Percentiles rank a stretch among this genome's conserved stretches.
These are phyloP conservation scores for Pichia sp. DNA, from an alignment of 1,139 yeast genomes.

Conservation along the genomic window DNA sequence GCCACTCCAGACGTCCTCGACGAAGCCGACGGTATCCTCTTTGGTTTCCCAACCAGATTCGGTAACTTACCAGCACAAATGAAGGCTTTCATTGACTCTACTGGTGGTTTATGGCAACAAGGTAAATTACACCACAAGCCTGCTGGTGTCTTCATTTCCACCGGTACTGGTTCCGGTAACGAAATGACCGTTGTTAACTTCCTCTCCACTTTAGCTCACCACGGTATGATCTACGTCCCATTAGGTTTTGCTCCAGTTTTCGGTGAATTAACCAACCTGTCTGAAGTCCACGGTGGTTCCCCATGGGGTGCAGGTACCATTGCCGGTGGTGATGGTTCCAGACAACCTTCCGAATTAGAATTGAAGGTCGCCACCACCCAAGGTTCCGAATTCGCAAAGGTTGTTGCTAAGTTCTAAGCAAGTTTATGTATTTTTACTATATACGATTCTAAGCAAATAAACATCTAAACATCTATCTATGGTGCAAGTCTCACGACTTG, in stretches of 20 bases:
- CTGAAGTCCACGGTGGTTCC: constrained; percentile 78
- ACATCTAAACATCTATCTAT: neutral
- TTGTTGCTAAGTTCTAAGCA: constrained; percentile 23
- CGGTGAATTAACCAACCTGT: constrained; percentile 55
- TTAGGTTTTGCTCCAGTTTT: constrained; percentile 71
- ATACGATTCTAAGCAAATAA: too few relatives aligned
- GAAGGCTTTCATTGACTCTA: constrained; percentile 78
- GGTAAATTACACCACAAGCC: constrained; percentile 76
- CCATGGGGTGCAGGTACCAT: constrained; percentile 89
- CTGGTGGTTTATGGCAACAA: constrained; percentile 80
- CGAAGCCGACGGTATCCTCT: constrained; percentile 70
- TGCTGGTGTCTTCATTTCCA: constrained; percentile 74
- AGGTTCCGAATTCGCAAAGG: constrained; percentile 61
- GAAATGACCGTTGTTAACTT: constrained; percentile 68
- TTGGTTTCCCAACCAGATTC: constrained; percentile 82
- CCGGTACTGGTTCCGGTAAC: constrained; percentile 88
- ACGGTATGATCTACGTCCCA: constrained; percentile 78
- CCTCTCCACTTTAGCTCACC: constrained; percentile 69
- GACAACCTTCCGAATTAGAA: constrained; percentile 68
- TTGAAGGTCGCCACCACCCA: constrained; percentile 59
- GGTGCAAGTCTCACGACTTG: constrained; percentile 72
- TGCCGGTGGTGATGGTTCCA: constrained; percentile 79
- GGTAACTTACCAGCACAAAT: constrained; percentile 84
- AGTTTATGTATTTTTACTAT: neutral
- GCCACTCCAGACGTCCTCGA: constrained; percentile 60